A percentile compares a stretch with the other conserved stretches of the same genome.
Evolutionary conservation across 1,284 basidiomycete genomes (phyloP).

Genomic region (Cryptococcus sp.): DNA sequence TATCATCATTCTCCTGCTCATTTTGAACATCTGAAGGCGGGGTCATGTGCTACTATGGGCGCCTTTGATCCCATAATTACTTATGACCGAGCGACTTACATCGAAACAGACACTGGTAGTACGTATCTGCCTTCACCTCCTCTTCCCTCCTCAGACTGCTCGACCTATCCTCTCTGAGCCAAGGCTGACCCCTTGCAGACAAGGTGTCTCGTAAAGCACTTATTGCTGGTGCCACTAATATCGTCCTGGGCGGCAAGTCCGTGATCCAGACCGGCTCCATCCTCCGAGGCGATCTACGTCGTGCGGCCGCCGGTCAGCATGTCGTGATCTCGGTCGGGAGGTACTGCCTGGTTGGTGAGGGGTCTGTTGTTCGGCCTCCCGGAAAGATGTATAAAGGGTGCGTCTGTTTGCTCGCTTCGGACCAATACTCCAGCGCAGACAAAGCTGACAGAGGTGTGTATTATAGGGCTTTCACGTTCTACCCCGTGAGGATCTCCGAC

Average conservation of each 20-base stretch:
- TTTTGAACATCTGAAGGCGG: not conserved
- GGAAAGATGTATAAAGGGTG: conserved; percentile 62
- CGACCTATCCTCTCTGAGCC: not conserved
- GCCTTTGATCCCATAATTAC: conserved; percentile 44
- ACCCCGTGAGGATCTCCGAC: conserved; percentile 95
- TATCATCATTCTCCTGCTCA: not conserved
- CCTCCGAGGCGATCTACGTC: conserved; percentile 40
- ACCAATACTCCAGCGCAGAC: not conserved
- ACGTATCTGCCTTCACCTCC: conserved; percentile 10
- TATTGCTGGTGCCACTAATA: conserved; percentile 94
- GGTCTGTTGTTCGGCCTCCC: conserved; percentile 69
- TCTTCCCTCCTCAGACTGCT: not conserved
- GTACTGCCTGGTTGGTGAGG: conserved; percentile 87
- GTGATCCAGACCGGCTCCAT: conserved; percentile 69
- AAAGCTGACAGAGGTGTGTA: not conserved
- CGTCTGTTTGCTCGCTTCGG: conserved; percentile 21
- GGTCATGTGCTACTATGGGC: conserved; percentile 33
- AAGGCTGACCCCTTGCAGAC: conserved; percentile 46
- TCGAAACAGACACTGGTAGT: conserved; percentile 50
- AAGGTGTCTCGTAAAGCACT: conserved; percentile 89
- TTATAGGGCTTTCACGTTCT: conserved; percentile 74
- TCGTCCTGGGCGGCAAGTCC: conserved; percentile 94
- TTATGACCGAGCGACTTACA: conserved; percentile 45
- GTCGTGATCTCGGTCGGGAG: conserved; percentile 89
- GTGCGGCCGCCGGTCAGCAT: conserved; percentile 79